phyloP scores from a whole-genome alignment of 768 basidiomycete species.

The Psilocybe azurescens region DNA sequence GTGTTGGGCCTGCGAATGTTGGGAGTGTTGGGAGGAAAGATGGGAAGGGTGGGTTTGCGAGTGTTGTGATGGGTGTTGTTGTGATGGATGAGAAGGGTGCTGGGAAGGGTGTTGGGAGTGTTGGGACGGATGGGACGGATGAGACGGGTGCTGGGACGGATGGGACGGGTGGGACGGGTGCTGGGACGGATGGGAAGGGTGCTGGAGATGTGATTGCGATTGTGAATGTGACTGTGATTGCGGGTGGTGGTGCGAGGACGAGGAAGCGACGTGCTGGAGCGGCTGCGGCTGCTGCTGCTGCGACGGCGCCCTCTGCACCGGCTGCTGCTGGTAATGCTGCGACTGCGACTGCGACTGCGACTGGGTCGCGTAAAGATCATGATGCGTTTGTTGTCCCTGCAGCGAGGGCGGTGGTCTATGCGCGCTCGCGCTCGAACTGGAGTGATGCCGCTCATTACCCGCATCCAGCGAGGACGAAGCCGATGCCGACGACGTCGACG shows the following conservation, averaged over 20 bases:
- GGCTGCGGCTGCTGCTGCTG: not conserved
- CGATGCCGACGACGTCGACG: conserved; percentile 7
- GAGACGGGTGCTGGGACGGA: too few species aligned
- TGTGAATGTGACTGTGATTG: conserved; percentile 1
- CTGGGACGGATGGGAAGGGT: not conserved
- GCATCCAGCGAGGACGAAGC: conserved; percentile 13
- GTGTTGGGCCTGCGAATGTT: not conserved
- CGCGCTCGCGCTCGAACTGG: not conserved
- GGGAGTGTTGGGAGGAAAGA: not conserved
- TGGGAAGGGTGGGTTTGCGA: too few species aligned
- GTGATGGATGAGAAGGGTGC: not conserved
- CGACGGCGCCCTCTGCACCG: conserved; percentile 12
- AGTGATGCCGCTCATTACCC: not conserved
- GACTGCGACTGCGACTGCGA: not conserved
- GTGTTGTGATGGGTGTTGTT: not conserved
- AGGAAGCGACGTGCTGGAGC: conserved; percentile 6
- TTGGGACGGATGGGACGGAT: too few species aligned
- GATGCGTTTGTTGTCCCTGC: not conserved
- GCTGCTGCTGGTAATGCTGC: conserved; percentile 10
- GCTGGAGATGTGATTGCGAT: conserved; percentile 6
- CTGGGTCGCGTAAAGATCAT: not conserved
- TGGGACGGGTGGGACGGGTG: not conserved
- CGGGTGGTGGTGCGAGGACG: not conserved
- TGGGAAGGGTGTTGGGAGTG: not conserved
- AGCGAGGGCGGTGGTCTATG: not conserved